Conservation (phyloP, 2,329 filamentous ascomycete genomes). For the Xylariaceae sp. region DNA sequence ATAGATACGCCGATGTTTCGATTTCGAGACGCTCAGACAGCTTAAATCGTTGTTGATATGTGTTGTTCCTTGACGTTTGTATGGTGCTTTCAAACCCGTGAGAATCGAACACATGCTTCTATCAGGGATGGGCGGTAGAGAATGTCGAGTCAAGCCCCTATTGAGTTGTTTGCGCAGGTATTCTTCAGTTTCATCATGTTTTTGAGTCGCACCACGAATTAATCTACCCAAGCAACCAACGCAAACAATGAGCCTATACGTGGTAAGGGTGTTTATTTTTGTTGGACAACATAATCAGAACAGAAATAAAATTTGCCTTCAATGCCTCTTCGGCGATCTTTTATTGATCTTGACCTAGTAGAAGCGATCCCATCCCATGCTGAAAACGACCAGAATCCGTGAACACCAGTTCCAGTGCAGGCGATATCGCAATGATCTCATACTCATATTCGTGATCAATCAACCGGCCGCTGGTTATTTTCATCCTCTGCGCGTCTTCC, state of each 20-base stretch:
- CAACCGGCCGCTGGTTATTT: slow-evolving; percentile 12
- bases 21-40: background rate
- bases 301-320: slow-evolving; percentile 10
- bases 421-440: slow-evolving; percentile 27
- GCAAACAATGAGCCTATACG: too few relatives aligned
- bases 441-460: slow-evolving; percentile 22
- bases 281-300: background rate
- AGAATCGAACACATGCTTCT: background rate
- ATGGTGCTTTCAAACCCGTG: background rate
- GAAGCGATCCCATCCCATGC: slow-evolving; percentile 32
- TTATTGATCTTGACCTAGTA: slow-evolving; percentile 35
- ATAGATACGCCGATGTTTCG: background rate
- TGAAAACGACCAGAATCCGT: slow-evolving; percentile 35
- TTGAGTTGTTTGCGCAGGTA: too few relatives aligned
- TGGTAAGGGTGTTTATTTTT: too few relatives aligned
- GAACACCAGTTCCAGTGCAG: slow-evolving; percentile 36
- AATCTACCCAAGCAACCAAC: background rate
- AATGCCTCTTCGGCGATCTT: slow-evolving; percentile 31
- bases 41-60: background rate
- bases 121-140: too few relatives aligned
- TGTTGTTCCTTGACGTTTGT: background rate
- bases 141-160: too few relatives aligned
- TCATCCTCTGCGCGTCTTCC: slow-evolving; percentile 15
- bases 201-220: background rate
- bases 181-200: too few relatives aligned